Conservation (phyloP, 306 rosid genomes). For the Trifolium fragiferum region DNA sequence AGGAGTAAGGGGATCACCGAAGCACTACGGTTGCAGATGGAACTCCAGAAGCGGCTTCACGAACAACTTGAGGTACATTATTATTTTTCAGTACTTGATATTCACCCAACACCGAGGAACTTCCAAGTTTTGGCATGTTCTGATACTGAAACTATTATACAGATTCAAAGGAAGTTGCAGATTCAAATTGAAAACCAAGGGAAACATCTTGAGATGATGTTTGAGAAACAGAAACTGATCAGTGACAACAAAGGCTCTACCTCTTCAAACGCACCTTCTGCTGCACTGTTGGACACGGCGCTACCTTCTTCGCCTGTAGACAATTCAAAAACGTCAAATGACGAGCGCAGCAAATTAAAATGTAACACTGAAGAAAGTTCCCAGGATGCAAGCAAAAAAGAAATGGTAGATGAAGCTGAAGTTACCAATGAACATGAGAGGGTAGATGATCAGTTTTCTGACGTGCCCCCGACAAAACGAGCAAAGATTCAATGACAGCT, state of each 20-base stretch:
- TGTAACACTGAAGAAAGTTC: constrained; percentile 44
- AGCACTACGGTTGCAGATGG: constrained; percentile 92
- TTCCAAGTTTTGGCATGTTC: constrained; percentile 28
- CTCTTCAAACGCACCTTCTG: constrained; percentile 47
- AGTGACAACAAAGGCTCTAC: constrained; percentile 59
- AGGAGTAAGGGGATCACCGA: constrained; percentile 91
- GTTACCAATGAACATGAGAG: constrained; percentile 34
- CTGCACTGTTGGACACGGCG: constrained; percentile 31
- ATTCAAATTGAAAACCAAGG: constrained; percentile 88
- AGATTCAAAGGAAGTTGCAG: constrained; percentile 91
- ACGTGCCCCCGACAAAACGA: constrained; percentile 61
- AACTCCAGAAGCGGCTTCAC: constrained; percentile 96
- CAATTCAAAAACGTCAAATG: constrained; percentile 43
- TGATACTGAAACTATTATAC: constrained; percentile 42
- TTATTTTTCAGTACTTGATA: not conserved
- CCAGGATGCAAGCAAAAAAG: constrained; percentile 47
- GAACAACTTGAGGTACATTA: constrained; percentile 91
- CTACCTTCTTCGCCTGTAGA: constrained; percentile 33
- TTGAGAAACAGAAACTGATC: constrained; percentile 75
- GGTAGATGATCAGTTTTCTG: constrained; percentile 41
- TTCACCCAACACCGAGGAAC: constrained; percentile 9
- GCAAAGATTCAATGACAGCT: constrained; percentile 49
- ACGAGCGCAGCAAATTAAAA: constrained; percentile 34
- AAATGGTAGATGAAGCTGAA: constrained; percentile 49
- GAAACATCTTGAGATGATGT: constrained; percentile 77